Base-by-base conservation (phyloP, 2,329 filamentous ascomycete genomes). In the Colletotrichum sojae region DNA sequence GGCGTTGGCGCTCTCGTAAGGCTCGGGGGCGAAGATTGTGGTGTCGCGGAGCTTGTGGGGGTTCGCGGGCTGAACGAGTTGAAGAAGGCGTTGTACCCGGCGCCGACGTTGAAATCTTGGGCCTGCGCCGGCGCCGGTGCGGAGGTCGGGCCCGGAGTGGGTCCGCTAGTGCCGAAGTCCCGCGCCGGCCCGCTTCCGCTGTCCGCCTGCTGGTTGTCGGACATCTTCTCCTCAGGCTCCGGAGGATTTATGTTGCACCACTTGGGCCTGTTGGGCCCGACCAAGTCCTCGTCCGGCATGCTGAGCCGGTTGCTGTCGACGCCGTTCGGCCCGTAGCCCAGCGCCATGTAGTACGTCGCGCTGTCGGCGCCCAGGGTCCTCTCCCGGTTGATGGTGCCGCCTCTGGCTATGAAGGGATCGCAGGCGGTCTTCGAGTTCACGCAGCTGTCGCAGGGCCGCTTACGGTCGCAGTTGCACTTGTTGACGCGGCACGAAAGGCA, bases 371-470 rank as follows among this genome's bases (percentile, higher is more conserved):
- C 73, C 20, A 69, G 46, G n/a, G 58, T 63, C 5, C 66, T 67
- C 36, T 60, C 9, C 13, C 61, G 53, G 31, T 36, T n/a, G 5
- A 48, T n/a, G 8, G n/a, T 10, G 31, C 52, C 59, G 22, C 43
- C 25, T 22, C 22, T 20, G 6, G 10, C 18, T 3, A 39, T n/a
- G 18, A 45, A 73, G 6, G n/a, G 22, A 15, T 75, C 70, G 16
- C 73, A 74, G 9, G 73, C 66, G 3, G 51, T 36, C 1, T 62
- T 70, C 20, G 65, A 40, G 8, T 59, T 20, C 12, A 70, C 63
- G 72, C 81, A 82, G 4, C 75, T 78, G 58, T 81, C 78, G 63
- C 81, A 82, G 1, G 80, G 81, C 20, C 79, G 75, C 61, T 79
- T 78, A 1, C 77, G 76, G 55, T 82, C 81, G 66, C 81, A 82